Base-by-base conservation (phyloP, 2,329 filamentous ascomycete genomes). In the Talaromyces sp. region DNA sequence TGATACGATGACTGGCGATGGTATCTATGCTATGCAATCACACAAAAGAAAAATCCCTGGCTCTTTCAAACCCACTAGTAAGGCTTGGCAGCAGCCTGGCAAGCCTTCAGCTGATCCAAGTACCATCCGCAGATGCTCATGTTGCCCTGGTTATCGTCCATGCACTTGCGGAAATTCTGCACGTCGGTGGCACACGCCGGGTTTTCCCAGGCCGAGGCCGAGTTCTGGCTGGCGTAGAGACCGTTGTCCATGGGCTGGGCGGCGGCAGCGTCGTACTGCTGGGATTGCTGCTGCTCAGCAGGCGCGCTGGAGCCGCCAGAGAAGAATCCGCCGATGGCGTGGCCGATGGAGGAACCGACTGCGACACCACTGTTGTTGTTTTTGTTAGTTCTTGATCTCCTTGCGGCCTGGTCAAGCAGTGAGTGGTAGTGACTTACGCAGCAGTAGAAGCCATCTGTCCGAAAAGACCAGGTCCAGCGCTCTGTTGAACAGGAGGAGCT, bases 111-210 rank as follows among this genome's bases (percentile, higher is more conserved):
- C 85, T 99, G 93, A 77, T 99, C 94, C 70, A 99, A 81, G 77
- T 99, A 99, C 92, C 93, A 99, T 67, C 90, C 89, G 81, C 94
- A 99, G 74, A 97, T 95, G 74, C 89, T 88, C 88, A 99, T 87
- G 79, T 94, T 92, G 68, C 94, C 94, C 74, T 87, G 81, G 77
- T 99, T 89, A 73, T 97, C 90, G 77, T 97, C 92, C 88, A 99
- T 89, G 84, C 94, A 99, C 81, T 88, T 89, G 71, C 91, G 92
- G 83, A 99, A 97, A 79, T 85, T 86, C 77, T 87, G 86, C 58
- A 92, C 87, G 68, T 94, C 91, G 58, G 82, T 85, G 65, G 86
- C 86, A 80, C 94, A 99, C 75, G 89, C 89, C 78, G 83, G 72
- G 78, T 68, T 72, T 62, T 77, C 74, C 69, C 73, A 72, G 69